Base-by-base conservation (phyloP, 192 early-diverging fungal species). In the Gigaspora rosea region DNA sequence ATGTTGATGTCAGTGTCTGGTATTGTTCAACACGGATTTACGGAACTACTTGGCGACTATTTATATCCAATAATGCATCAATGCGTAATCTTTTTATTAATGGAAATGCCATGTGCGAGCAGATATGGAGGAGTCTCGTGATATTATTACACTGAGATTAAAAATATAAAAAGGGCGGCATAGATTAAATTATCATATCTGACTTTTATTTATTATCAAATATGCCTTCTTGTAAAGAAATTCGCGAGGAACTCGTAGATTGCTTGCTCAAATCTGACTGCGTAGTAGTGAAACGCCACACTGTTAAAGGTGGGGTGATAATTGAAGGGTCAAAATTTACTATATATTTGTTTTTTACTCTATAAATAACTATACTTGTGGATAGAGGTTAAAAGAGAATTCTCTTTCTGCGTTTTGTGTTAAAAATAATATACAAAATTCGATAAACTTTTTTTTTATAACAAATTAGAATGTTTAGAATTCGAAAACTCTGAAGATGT, bases 181-280 rank as follows among this genome's bases (percentile, higher is more conserved):
- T 33, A 35, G 2, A 63, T 8, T 3, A n/a, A 33, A 11, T 33
- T 20, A 63, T n/a, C 15, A 33, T 63, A 12, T 63, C 6, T 63
- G 10, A 13, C 16, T 63, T 22, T 11, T 63, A 5, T 33, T 35
- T 8, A 12, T 63, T 0, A 22, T 12, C 61, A 48, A 50, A 5
- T 13, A 89, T 89, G 87, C 87, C 87, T 65, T 85, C 83, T 59
- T 89, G 87, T 75, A 86, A 89, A 80, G 86, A 87, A 36, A 85
- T 89, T 64, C 79, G 88, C 27, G 71, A 82, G 59, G 88, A 87
- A 46, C 76, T 89, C 22, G 82, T 84, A 20, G 84, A 89, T 59
- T 89, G 88, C 67, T 84, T 89, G 70, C 80, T 89, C 41, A 86
- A 87, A 77, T 89, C 88, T 1, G 77, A 89, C 20, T 89, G 88